Evolutionary conservation across 2,329 filamentous ascomycete species (phyloP).

Genomic region (Lachnellula subtilissima): DNA sequence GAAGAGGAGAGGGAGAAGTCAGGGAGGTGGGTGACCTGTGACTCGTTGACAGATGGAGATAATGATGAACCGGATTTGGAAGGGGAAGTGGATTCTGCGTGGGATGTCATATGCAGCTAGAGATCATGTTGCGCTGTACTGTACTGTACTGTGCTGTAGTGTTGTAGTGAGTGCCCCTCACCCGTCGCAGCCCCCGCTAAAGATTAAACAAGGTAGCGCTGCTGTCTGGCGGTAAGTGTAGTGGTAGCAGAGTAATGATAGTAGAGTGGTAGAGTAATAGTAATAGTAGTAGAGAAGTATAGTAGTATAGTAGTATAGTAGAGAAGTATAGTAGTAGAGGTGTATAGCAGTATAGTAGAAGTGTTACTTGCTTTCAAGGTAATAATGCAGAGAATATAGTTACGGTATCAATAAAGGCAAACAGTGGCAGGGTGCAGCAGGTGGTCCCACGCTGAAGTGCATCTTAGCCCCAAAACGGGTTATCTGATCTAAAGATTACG

Average conservation of each 20-base stretch:
- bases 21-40: neutral
- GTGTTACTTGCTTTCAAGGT: too few relatives aligned
- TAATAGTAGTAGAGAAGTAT: too few relatives aligned
- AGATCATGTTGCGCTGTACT: neutral
- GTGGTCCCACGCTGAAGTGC: neutral
- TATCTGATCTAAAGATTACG: conserved; percentile 27
- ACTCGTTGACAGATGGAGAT: neutral
- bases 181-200: neutral
- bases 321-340: too few relatives aligned
- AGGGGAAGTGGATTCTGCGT: conserved; percentile 1
- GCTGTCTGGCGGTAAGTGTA: neutral
- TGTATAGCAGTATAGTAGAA: too few relatives aligned
- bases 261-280: too few relatives aligned
- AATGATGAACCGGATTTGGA: neutral
- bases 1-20: neutral
- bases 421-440: neutral
- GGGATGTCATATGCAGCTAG: conserved; percentile 10
- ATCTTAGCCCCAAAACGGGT: conserved; percentile 4
- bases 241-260: too few relatives aligned
- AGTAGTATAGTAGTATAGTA: too few relatives aligned
- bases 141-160: neutral
- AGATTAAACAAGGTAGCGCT: neutral
- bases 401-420: too few relatives aligned
- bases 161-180: neutral
- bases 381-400: too few relatives aligned